Evolutionary conservation across 1,284 basidiomycete genomes (phyloP).

Genomic region (Boletus albobrunnescens): DNA sequence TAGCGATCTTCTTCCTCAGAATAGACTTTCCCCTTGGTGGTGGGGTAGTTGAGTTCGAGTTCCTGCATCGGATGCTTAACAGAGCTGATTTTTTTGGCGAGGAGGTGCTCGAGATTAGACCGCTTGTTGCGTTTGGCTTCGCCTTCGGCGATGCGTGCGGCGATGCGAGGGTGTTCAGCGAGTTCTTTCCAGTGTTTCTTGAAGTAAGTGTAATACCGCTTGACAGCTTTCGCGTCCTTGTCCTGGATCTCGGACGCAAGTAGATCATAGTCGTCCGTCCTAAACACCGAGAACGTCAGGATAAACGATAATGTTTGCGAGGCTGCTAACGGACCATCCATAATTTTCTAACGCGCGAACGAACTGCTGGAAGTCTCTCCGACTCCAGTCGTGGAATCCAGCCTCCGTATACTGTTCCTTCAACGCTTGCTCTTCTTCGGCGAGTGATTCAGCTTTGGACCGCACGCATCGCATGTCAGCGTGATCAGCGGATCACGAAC

Average conservation of each 20-base stretch:
- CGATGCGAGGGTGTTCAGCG: conserved; percentile 77
- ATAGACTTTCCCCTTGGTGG: conserved; percentile 94
- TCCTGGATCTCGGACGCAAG: conserved; percentile 86
- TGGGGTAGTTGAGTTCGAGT: conserved; percentile 89
- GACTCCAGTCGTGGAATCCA: conserved; percentile 89
- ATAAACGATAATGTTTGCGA: no score
- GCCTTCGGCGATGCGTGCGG: conserved; percentile 76
- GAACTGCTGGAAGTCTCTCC: conserved; percentile 92
- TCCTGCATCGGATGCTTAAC: conserved; percentile 91
- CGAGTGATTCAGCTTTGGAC: conserved; percentile 74
- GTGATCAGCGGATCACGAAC: not conserved
- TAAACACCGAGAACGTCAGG: conserved; percentile 38
- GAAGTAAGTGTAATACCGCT: conserved; percentile 82
- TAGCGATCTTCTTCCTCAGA: conserved; percentile 97
- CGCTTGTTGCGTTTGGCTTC: conserved; percentile 86
- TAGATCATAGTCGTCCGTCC: conserved; percentile 70
- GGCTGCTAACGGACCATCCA: conserved; percentile 62
- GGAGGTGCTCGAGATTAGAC: conserved; percentile 74
- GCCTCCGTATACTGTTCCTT: conserved; percentile 78
- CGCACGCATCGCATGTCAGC: not conserved
- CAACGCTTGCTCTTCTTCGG: conserved; percentile 76
- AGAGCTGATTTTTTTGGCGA: conserved; percentile 76
- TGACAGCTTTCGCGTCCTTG: conserved; percentile 81
- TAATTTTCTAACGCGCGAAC: conserved; percentile 81
- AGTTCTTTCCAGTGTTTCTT: conserved; percentile 84